A percentile compares a stretch with the other conserved stretches of the same genome.
Evolutionary conservation across 495 filamentous ascomycete genomes (phyloP).

Genomic region (Xylaria scruposa): DNA sequence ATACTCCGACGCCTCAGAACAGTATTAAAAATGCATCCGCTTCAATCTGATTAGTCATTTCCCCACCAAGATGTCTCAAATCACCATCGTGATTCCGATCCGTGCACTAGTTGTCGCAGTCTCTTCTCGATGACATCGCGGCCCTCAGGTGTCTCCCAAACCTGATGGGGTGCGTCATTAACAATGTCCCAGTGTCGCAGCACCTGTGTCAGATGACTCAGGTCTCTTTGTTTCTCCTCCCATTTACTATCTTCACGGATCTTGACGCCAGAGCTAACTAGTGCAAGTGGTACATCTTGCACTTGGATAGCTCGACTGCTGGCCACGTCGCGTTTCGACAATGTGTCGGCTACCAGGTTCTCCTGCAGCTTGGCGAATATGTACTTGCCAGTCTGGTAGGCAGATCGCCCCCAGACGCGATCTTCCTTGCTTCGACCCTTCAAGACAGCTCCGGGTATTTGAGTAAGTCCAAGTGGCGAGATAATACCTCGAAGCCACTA

Average conservation of each 20-base stretch:
- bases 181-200: slow-evolving; percentile 87
- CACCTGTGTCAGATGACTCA: slow-evolving; percentile 78
- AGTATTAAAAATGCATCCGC: not conserved
- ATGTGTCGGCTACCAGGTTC: slow-evolving; percentile 80
- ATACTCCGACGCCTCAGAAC: not conserved
- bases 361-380: slow-evolving; percentile 94
- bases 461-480: slow-evolving; percentile 83
- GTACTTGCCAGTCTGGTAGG: slow-evolving; percentile 79
- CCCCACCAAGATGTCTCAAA: not conserved
- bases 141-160: slow-evolving; percentile 78
- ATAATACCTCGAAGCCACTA: slow-evolving; percentile 81
- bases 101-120: slow-evolving; percentile 63
- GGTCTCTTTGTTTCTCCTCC: slow-evolving; percentile 79
- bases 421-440: slow-evolving; percentile 80
- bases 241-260: slow-evolving; percentile 68
- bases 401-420: slow-evolving; percentile 76
- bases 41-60: not conserved
- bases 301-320: slow-evolving; percentile 78
- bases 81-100: not conserved
- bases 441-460: slow-evolving; percentile 78
- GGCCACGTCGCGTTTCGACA: slow-evolving; percentile 81
- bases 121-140: slow-evolving; percentile 72
- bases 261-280: slow-evolving; percentile 78
- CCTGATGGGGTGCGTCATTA: slow-evolving; percentile 79
- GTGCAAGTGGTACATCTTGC: slow-evolving; percentile 70